Evolutionary conservation across 805 yeast species (phyloP), one percentile per base, ranked within the genome.

Genomic region (Pichia ethanolica): DNA sequence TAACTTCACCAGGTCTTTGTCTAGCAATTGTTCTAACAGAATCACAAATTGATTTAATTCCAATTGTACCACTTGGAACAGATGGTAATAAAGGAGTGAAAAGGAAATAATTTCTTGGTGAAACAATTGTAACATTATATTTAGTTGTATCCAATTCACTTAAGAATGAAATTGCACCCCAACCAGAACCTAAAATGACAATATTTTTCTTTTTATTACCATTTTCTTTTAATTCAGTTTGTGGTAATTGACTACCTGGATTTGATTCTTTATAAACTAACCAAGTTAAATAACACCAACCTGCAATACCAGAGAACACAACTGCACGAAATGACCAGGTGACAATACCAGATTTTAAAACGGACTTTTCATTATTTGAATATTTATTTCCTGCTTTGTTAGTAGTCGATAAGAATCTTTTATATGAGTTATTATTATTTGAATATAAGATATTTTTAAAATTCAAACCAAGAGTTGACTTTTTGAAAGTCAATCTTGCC

Each of bases 51-150:
- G 97, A 90, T 68, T 93, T 87, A 56, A 79, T 69, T 62, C 88
- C 96, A 52, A 89, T 81, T 46, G 96, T 86, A 56, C 97, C 97
- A 37, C 96, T 90, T 50, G 97, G 95, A 58, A 91, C 86, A 28
- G 96, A 86, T 43, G 98, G 97, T 60, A 90, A 75, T 65, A 90
- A 73, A n/a, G 98, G 97, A 50, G 98, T 90, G 77, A 91, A 90
- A 60, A 90, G 74, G 71, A 90, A 89, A 74, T 88, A 91, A 75
- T 90, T 91, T 73, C 97, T 81, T 54, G 98, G 97, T 39, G 96
- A 88, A 43, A 90, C 86, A 49, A 90, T 82, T 45, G 89, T 81
- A 45, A 90, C 97, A 64, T 91, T 88, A 71, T 89, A 90, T 66
- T 83, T 74, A 44, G 90, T 73, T 39, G 97, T 84, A 66, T 90